phyloP scores from a whole-genome alignment of 2,329 filamentous ascomycete species.

The Sporothrix brunneoviolacea region DNA sequence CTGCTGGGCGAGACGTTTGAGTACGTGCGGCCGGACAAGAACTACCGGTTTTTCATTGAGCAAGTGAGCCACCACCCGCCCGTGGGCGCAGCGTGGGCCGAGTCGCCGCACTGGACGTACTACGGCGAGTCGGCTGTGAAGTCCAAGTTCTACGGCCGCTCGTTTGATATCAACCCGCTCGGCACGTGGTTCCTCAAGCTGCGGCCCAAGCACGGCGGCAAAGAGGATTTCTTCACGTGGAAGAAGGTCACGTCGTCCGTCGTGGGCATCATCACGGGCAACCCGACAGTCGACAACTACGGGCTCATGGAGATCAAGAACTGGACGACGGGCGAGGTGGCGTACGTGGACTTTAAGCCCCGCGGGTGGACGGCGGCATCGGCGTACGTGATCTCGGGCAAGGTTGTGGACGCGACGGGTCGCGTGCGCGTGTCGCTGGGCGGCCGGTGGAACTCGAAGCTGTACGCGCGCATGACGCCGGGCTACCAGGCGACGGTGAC shows the following conservation, averaged over 20 bases:
- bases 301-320: conserved; percentile 97
- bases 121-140: conserved; percentile 93
- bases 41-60: conserved; percentile 97
- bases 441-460: conserved; percentile 93
- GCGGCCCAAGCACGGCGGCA: conserved; percentile 64
- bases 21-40: conserved; percentile 91
- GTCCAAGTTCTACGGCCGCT: conserved; percentile 96
- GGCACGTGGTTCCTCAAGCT: conserved; percentile 95
- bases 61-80: conserved; percentile 98
- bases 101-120: conserved; percentile 92
- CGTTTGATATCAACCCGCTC: conserved; percentile 92
- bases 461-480: conserved; percentile 88
- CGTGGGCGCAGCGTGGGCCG: conserved; percentile 85
- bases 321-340: conserved; percentile 90
- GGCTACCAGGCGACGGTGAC: conserved; percentile 70
- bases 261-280: conserved; percentile 96
- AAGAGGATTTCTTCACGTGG: conserved; percentile 92
- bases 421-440: conserved; percentile 82
- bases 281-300: conserved; percentile 95
- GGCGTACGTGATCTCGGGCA: conserved; percentile 81
- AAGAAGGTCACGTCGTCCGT: conserved; percentile 98
- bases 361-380: conserved; percentile 93
- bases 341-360: conserved; percentile 83
- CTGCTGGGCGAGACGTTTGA: conserved; percentile 95
- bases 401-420: conserved; percentile 73